Evolutionary conservation across 2,329 filamentous ascomycete genomes (phyloP).

Genomic region (Emergomyces pasteurianus): DNA sequence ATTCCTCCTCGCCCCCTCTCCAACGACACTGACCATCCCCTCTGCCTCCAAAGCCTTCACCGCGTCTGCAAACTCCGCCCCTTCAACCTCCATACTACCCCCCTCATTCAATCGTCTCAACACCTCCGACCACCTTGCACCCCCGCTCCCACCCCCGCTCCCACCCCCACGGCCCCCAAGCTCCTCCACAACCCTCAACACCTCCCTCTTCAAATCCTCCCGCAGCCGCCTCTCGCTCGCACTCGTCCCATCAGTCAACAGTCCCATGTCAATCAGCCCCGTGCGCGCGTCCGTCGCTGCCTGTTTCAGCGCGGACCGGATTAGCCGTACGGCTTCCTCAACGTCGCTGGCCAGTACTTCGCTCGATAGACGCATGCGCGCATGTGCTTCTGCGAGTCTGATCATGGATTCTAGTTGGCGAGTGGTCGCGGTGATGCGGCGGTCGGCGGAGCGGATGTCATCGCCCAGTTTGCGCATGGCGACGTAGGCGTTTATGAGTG

Average conservation of each 20-base stretch:
- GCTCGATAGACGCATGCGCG: constrained; percentile 81
- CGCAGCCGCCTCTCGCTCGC: constrained; percentile 72
- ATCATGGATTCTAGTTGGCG: constrained; percentile 98
- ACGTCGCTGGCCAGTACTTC: constrained; percentile 75
- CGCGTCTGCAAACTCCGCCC: constrained; percentile 69
- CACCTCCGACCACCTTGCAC: constrained; percentile 69
- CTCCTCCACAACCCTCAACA: constrained; percentile 67
- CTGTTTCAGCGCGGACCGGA: constrained; percentile 89
- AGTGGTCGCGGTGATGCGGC: constrained; percentile 94
- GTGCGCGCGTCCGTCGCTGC: constrained; percentile 87
- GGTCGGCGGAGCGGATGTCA: constrained; percentile 75
- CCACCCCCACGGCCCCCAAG: constrained; percentile 51
- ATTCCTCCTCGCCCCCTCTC: constrained; percentile 72
- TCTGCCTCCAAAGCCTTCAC: constrained; percentile 73
- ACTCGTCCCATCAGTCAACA: constrained; percentile 88
- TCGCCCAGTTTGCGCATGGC: constrained; percentile 90
- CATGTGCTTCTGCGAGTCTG: constrained; percentile 87
- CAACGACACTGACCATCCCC: constrained; percentile 64
- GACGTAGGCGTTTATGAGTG: constrained; percentile 78
- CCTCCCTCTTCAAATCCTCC: constrained; percentile 70
- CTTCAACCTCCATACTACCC: constrained; percentile 58
- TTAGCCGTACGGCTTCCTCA: constrained; percentile 78
- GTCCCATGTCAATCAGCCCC: constrained; percentile 90
- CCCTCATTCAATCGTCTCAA: constrained; percentile 60
- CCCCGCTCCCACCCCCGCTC: constrained; percentile 43